Conservation (phyloP, 2,329 filamentous ascomycete species). For the Ampelomyces quisqualis region DNA sequence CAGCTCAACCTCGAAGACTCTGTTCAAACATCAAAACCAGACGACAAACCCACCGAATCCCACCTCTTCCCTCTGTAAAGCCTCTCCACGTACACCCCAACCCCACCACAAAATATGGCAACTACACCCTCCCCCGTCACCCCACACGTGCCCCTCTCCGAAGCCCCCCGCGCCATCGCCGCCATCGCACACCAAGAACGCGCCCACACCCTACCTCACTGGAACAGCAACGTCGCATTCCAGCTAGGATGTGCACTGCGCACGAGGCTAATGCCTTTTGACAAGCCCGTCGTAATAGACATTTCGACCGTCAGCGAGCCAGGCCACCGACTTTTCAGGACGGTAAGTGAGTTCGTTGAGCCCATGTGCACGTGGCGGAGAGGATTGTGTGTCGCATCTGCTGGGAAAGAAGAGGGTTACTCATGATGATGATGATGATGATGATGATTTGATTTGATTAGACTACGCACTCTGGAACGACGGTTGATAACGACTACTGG, state of each 20-base stretch:
- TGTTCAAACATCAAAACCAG: neutral
- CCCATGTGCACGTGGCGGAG: no score
- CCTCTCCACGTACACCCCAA: neutral
- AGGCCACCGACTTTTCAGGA: conserved; percentile 67
- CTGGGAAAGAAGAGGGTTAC: no score
- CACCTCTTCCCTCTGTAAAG: neutral
- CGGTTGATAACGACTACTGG: conserved; percentile 70
- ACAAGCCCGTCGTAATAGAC: conserved; percentile 60
- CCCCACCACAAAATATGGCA: conserved; percentile 13
- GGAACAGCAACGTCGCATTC: conserved; percentile 63
- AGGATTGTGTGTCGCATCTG: neutral
- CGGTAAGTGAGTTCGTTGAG: no score
- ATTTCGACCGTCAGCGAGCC: conserved; percentile 58
- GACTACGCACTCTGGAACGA: conserved; percentile 61
- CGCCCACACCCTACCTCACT: conserved; percentile 48
- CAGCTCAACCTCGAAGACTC: conserved; percentile 1
- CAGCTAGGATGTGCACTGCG: conserved; percentile 63
- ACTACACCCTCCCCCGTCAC: conserved; percentile 17
- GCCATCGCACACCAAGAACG: conserved; percentile 45
- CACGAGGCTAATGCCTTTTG: conserved; percentile 57
- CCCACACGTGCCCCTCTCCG: conserved; percentile 23
- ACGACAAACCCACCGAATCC: neutral
- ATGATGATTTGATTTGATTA: no score
- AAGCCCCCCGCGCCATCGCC: conserved; percentile 38
- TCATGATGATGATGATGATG: no score